phyloP scores from a whole-genome alignment of 164 flowering plant genomes.

The Umbilicus rupestris region DNA sequence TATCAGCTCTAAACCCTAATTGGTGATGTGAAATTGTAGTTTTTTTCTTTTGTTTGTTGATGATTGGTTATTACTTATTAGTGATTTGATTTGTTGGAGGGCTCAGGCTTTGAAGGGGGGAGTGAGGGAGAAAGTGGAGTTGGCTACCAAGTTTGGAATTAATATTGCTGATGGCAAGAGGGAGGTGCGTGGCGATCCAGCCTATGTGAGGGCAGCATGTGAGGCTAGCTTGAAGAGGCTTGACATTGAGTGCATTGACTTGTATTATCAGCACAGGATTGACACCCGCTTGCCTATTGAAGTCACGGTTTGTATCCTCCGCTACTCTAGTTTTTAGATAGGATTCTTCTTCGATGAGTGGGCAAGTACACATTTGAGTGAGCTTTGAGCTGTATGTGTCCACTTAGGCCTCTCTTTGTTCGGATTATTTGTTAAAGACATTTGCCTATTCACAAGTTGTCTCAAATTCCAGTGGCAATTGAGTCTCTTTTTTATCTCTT shows the following conservation, averaged over 20 bases:
- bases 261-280: constrained; percentile 16
- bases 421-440: too few relatives aligned
- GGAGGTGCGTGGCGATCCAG: constrained; percentile 15
- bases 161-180: neutral
- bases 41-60: neutral
- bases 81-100: neutral
- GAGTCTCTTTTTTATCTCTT: neutral
- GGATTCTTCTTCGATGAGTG: too few relatives aligned
- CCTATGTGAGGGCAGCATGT: constrained; percentile 15
- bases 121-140: constrained; percentile 16
- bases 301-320: constrained; percentile 13
- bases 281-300: constrained; percentile 18
- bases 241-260: constrained; percentile 16
- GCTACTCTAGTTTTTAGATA: neutral
- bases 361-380: too few relatives aligned
- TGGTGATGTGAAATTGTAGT: too few relatives aligned
- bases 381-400: too few relatives aligned
- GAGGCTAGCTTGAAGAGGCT: constrained; percentile 19
- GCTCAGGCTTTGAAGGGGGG: constrained; percentile 21
- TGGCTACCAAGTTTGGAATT: constrained; percentile 21
- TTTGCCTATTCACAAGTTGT: too few relatives aligned
- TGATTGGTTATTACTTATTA: neutral
- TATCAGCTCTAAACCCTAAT: too few relatives aligned
- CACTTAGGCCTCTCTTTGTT: too few relatives aligned
- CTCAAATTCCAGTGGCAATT: too few relatives aligned